Evolutionary conservation across 208 protist genomes (phyloP).

Genomic region (Leishmania aethiopica): DNA sequence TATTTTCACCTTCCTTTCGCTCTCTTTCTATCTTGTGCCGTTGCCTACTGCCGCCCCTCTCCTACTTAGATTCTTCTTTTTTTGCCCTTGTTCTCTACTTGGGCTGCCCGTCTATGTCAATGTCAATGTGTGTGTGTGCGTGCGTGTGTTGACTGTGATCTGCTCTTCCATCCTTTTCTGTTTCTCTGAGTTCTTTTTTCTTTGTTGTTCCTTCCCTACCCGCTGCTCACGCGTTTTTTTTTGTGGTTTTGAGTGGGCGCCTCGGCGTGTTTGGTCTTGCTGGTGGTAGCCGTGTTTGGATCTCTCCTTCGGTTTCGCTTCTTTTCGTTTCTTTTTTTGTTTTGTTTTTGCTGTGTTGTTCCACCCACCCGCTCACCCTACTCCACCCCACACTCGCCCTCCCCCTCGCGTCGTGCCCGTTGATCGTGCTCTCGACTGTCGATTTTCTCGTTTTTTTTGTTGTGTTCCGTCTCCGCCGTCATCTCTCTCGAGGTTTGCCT

Average conservation of each 20-base stretch:
- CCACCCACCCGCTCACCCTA: neutral
- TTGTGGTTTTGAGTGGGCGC: neutral
- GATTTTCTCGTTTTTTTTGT: neutral
- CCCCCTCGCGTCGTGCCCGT: no score
- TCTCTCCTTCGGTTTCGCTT: neutral
- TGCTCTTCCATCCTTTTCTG: no score
- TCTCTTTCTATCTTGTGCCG: neutral
- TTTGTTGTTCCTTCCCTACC: neutral
- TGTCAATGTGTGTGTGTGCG: slow-evolving; percentile 5
- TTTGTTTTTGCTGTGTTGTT: neutral
- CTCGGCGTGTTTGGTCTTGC: neutral
- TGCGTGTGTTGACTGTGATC: slow-evolving; percentile 1
- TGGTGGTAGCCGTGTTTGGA: neutral
- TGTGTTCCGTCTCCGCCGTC: neutral
- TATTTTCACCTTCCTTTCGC: slow-evolving; percentile 4
- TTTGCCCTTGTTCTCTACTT: neutral
- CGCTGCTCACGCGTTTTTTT: neutral
- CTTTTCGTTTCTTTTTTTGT: neutral
- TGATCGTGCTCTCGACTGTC: neutral
- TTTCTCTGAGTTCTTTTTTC: neutral
- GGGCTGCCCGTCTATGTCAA: neutral
- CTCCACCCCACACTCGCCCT: no score
- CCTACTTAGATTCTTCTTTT: neutral
- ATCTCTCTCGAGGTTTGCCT: neutral
- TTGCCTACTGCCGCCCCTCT: neutral